Base-by-base conservation (phyloP, 2,329 filamentous ascomycete genomes). In the Daldinia sp. region DNA sequence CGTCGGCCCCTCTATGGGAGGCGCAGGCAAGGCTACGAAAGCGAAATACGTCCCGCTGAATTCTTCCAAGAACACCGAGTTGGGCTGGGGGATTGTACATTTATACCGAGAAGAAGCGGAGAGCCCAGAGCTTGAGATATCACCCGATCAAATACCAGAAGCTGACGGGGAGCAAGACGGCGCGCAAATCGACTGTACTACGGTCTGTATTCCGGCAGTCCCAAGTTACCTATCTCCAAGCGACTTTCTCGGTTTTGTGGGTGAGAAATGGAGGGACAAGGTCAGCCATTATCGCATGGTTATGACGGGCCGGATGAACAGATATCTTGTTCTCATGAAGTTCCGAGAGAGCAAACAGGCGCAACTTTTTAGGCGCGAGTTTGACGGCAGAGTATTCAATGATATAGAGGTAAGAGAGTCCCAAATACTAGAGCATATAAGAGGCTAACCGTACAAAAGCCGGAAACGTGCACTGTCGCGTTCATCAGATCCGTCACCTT, bases 261-360 rank as follows among this genome's bases (percentile, higher is more conserved):
- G 96, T 3, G 93, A 97, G 78, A 89, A 90, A 77, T 97, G 95
- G 79, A 88, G 92, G 78, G 89, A 92, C 65, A 88, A 94, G 67
- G 93, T 99, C 65, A 96, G 92, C 74, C 96, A 99, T 82, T 97
- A 97, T 78, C 87, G 96, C 60, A 93, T 99, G 88, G 92, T 99
- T 63, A 90, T 94, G 84, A 98, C 96, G 1, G 92, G 91, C 60
- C 87, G 90, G 70, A 90, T 93, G 79, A 98, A 97, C 79, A 89
- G 94, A 69, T 98, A 98, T 82, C 92, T 99, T 85, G 95, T 97
- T 28, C 84, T 99, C 68, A 92, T 99, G 88, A 98, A 97, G 81
- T 98, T 98, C 78, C 88, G 93, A 54, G 90, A 92, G 71, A 87
- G 88, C 33, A 88, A 87, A 75, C 89, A 88, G 69, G 96, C 96